Conservation (phyloP, 2,329 filamentous ascomycete genomes). For the Botrytis byssoidea region DNA sequence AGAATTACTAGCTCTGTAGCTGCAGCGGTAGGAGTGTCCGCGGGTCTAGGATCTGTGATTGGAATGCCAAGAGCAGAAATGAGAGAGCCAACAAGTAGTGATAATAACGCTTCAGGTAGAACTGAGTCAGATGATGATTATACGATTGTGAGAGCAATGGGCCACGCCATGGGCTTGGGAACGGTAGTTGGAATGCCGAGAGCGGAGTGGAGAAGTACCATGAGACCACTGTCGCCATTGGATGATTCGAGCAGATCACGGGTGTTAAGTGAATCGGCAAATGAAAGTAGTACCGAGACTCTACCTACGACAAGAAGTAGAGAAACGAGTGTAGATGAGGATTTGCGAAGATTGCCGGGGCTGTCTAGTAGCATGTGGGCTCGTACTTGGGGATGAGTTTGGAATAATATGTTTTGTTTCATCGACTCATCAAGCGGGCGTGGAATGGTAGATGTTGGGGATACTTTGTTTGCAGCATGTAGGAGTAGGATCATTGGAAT, state of each 20-base stretch:
- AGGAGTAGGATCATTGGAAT: neutral
- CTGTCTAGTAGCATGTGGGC: constrained; percentile 4
- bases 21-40: neutral
- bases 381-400: neutral
- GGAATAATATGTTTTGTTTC: neutral
- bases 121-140: neutral
- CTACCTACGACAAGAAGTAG: no score
- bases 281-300: neutral
- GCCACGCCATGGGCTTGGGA: neutral
- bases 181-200: neutral
- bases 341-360: neutral
- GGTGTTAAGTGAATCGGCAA: neutral
- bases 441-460: neutral
- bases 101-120: neutral
- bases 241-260: neutral
- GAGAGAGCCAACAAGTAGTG: neutral
- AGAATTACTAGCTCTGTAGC: neutral
- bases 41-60: neutral
- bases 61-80: neutral
- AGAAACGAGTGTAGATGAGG: neutral
- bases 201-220: neutral
- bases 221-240: neutral
- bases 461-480: neutral
- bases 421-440: neutral
- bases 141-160: neutral